Evolutionary conservation across 768 basidiomycete genomes (phyloP), one percentile per base, ranked within the genome.

Genomic region (Kockovaella imperatae): DNA sequence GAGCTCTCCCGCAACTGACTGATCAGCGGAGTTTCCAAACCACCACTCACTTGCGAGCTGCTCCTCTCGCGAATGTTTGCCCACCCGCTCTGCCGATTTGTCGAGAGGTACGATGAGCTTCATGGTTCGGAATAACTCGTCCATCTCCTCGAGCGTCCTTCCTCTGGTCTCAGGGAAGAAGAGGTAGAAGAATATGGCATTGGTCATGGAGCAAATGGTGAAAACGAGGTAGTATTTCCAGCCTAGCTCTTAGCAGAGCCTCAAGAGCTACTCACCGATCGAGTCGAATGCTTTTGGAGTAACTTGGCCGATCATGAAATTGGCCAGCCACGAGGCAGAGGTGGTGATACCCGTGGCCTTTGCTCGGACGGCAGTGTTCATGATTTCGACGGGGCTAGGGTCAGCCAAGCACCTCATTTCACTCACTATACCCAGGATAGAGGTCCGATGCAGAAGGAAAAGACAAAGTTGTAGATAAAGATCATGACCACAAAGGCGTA

Each of bases 281-380:
- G 48, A 46, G 13, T 18, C 24, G 18, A 62, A 59, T 10, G 64
- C 64, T 25, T 57, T 62, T 10, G 60, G 54, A 21, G 64, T 62
- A 46, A 66, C 57, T 24, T 62, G 60, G 23, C 60, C 60, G 34
- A 69, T 64, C 50, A 69, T 62, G 41, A 69, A 60, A 35, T 67
- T 63, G 39, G 54, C 49, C 31, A 64, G 56, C 62, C 66, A 66
- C 4, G 65, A 58, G 15, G 57, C 52, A 48, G 69, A 50, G 53
- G 63, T 56, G 77, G 88, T 86, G 47, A 88, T 62, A 7, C 54
- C 54, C 75, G 86, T 82, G 45, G 87, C 86, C 76, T 87, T 89
- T 56, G 86, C 86, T 69, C 87, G 86, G 48, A 90, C 75, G 25
- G 75, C 72, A 74, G 77, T 88, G 4, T 87, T 87, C 45, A 90